These are phyloP conservation scores for Aspergillus sp. DNA, from an alignment of 2,329 filamentous ascomycete species.

Conservation along the genomic window DNA sequence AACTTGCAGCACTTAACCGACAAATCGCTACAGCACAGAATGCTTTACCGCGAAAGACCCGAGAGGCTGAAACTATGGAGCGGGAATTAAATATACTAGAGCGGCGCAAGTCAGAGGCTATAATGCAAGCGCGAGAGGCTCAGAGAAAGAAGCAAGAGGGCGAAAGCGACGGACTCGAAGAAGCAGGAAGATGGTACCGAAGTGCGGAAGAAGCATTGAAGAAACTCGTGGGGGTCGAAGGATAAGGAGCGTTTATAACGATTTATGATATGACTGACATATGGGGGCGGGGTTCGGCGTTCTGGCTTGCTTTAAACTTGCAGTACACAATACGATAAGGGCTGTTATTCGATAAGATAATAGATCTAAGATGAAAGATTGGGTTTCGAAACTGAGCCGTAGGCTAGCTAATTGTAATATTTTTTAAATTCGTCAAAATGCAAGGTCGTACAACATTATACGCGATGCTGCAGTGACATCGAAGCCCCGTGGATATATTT, in stretches of 20 bases:
- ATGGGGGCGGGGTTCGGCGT: slow-evolving; percentile 20
- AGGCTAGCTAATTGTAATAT: slow-evolving; percentile 29
- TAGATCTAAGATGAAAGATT: slow-evolving; percentile 14
- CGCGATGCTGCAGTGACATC: slow-evolving; percentile 40
- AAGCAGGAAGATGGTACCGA: slow-evolving; percentile 48
- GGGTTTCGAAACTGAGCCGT: slow-evolving; percentile 37
- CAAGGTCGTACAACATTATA: slow-evolving; percentile 43
- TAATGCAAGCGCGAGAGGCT: slow-evolving; percentile 48
- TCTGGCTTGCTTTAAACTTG: slow-evolving; percentile 15
- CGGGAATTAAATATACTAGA: slow-evolving; percentile 43
- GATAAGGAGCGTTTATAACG: slow-evolving; percentile 9
- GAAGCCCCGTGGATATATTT: slow-evolving; percentile 30
- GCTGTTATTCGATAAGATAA: neutral
- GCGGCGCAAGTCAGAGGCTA: slow-evolving; percentile 46
- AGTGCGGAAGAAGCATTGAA: slow-evolving; percentile 43
- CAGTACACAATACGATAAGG: slow-evolving; percentile 5
- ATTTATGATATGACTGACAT: slow-evolving; percentile 26
- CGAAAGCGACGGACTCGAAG: slow-evolving; percentile 47
- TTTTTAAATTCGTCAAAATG: slow-evolving; percentile 34
- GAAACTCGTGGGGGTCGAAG: slow-evolving; percentile 35
- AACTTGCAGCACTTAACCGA: slow-evolving; percentile 42
- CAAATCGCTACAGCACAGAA: slow-evolving; percentile 46
- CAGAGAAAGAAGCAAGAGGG: slow-evolving; percentile 44
- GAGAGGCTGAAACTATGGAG: slow-evolving; percentile 47
- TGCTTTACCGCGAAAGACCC: slow-evolving; percentile 42